Conservation (phyloP, 192 early-diverging fungal genomes). For the Podila clonocystis region DNA sequence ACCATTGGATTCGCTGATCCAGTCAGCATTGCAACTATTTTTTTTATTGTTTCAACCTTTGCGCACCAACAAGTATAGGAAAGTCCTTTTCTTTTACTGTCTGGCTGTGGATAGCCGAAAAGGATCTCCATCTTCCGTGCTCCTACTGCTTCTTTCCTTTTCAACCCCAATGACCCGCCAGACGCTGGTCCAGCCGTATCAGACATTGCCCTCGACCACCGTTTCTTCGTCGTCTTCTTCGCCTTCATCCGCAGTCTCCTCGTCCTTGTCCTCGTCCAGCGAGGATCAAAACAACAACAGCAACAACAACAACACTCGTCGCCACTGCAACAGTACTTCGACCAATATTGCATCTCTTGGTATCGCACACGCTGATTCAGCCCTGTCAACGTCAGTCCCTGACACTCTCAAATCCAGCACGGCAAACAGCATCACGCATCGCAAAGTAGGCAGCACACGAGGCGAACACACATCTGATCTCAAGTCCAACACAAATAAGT, state of each 20-base stretch:
- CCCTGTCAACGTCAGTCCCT: neutral
- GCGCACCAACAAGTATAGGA: too few relatives aligned
- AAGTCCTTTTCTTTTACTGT: neutral
- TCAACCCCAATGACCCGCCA: constrained; percentile 3
- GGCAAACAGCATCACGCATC: neutral
- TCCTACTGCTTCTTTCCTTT: neutral
- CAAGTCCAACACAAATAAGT: neutral
- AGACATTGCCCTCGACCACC: neutral
- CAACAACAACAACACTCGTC: neutral
- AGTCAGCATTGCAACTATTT: too few relatives aligned
- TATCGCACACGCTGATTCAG: neutral
- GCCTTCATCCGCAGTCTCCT: neutral
- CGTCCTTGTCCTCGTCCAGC: neutral
- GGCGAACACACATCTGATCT: neutral
- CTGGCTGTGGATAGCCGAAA: too few relatives aligned
- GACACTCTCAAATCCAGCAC: neutral
- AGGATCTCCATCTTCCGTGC: neutral
- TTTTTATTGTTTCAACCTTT: too few relatives aligned
- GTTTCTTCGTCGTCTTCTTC: neutral
- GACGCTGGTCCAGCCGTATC: constrained; percentile 5
- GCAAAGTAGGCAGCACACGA: neutral
- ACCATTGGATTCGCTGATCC: too few relatives aligned
- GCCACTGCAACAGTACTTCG: neutral
- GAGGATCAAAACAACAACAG: neutral
- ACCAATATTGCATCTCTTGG: neutral